Evolutionary conservation across 2,329 filamentous ascomycete genomes (phyloP), one percentile per base, ranked within the genome.

Genomic region (Monosporascus sp.): DNA sequence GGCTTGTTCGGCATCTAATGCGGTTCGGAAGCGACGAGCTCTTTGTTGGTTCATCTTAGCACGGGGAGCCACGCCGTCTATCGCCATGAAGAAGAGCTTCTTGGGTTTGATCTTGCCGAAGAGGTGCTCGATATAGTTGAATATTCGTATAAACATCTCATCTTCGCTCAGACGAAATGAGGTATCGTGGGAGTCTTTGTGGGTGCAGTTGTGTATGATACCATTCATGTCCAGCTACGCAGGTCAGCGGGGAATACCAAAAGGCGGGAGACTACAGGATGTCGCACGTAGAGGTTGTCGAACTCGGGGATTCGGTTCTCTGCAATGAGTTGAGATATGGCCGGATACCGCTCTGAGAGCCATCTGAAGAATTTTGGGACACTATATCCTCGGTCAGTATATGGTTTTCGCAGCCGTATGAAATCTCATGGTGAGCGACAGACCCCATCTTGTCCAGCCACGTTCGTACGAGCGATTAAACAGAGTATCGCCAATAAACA

Each of bases 31-130:
- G 69, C 94, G 88, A 66, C 94, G 87, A 53, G 94, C 89, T 63
- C 94, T 90, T 75, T 99, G 94, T 73, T 99, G 94, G 72, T 99
- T 99, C 94, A 99, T 99, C 80, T 99, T 99, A 63, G 94, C 94
- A 65, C 94, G 88, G 19, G 94, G 95, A 22, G 94, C 94, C 57
- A 99, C 95, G 65, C 94, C 94, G 67, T 99, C 94, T 60, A 99
- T 94, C 49, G 94, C 95, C 94, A 99, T 99, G 78, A 97, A 99
- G 76, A 99, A 99, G 37, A 99, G 82, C 78, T 97, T 87, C 74
- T 96, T 93, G 14, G 94, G 94, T 73, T 97, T 97, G 69, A 99
- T 99, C 74, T 97, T 99, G 64, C 93, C 92, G 72, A 96, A 99
- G 51, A 99, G 74, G 75, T 99, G 94, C 73, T 99, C 94, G 61